Conservation (phyloP, 2,329 filamentous ascomycete genomes). For the Xylaria sp. region DNA sequence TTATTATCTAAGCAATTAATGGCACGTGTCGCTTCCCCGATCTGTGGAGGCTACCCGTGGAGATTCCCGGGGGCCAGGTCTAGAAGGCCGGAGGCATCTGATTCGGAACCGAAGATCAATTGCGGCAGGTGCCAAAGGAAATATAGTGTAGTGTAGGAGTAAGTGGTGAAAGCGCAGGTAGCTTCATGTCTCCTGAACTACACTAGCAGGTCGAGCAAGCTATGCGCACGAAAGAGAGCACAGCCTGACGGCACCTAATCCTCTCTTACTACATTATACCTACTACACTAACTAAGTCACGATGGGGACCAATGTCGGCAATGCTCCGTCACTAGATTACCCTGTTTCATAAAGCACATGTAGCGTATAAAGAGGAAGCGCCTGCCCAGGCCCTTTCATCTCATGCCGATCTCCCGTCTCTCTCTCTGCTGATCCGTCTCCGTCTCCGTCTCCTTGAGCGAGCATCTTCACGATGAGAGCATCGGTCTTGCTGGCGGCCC, state of each 20-base stretch:
- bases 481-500: slow-evolving; percentile 31
- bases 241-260: background rate
- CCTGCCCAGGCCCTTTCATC: background rate
- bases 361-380: background rate
- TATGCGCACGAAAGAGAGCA: background rate
- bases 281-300: background rate
- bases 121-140: slow-evolving; percentile 21
- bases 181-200: background rate
- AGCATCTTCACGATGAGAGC: slow-evolving; percentile 35
- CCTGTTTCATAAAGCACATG: background rate
- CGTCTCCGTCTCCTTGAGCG: background rate
- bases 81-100: slow-evolving; percentile 8
- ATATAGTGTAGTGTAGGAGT: background rate
- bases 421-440: background rate
- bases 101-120: slow-evolving; percentile 6
- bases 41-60: slow-evolving; percentile 10
- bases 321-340: background rate
- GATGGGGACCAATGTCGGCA: slow-evolving; percentile 1
- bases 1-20: background rate
- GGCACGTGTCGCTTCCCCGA: background rate
- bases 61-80: slow-evolving; percentile 2
- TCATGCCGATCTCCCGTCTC: background rate
- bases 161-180: background rate
- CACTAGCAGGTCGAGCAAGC: background rate
- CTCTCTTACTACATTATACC: background rate